Evolutionary conservation across 257 asterid genomes (phyloP), one percentile per base, ranked within the genome.

Genomic region (Fraxinus excelsior): DNA sequence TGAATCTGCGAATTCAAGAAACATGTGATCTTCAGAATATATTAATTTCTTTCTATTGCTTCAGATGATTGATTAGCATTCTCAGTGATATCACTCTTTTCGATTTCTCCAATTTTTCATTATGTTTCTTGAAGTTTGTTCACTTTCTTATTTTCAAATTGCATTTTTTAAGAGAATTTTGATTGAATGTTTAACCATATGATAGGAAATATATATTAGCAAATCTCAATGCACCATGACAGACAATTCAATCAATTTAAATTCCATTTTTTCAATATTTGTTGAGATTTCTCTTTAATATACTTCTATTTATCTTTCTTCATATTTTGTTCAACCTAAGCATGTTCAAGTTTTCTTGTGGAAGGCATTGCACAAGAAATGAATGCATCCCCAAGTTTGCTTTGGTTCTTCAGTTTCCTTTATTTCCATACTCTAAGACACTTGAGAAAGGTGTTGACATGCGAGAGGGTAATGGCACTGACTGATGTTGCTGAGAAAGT

Each of bases 31-130:
- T 2, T 51, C 64, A 32, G 21, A 70, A 70, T 51, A n/a, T 13
- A 21, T 31, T 23, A 51, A 32, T 77, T 49, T 69, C 56, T 25
- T 40, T 66, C 7, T 16, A 46, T 46, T 74, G 74, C 75, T 72
- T 72, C 56, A 64, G 71, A 76, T 62, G 42, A 68, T 81, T 79
- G 76, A 38, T 32, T 82, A 14, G 66, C 77, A 58, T 78, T 53
- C 42, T 53, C 44, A 69, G 34, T 53, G 79, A n/a, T 44, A 67
- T 76, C 70, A 46, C 18, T 67, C 68, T 32, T 26, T 58, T 11
- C 70, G 34, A 42, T 35, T 0, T 25, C 26, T 42, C 73, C 4
- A 28, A 21, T 65, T 19, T 23, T 70, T 72, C 70, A 40, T 60
- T 34, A 46, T 62, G 67, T 67, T 65, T 82, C 28, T 46, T 31